These are phyloP conservation scores for Eucalyptus albens DNA, from an alignment of 345 rosid species.

Conservation along the genomic window DNA sequence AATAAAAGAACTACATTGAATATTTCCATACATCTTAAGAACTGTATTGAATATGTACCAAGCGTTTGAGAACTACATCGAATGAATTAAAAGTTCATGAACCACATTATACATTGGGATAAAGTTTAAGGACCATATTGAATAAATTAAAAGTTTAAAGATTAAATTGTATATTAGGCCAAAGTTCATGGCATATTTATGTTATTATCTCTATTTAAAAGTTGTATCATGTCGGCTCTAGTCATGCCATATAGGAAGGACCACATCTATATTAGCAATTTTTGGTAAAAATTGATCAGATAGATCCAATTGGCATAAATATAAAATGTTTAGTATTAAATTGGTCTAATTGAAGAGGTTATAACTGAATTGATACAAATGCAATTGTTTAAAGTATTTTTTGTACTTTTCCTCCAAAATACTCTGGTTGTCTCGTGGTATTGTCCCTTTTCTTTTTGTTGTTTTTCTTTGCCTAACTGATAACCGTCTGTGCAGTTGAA, in stretches of 20 bases:
- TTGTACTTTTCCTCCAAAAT: neutral
- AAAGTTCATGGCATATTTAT: rapidly evolving
- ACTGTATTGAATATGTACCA: too few relatives aligned
- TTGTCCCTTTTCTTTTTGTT: neutral
- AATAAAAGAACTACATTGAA: rapidly evolving
- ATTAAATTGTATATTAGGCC: too few relatives aligned
- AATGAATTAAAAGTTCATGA: too few relatives aligned
- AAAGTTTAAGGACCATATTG: rapidly evolving
- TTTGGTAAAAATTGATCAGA: rapidly evolving
- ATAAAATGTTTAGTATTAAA: too few relatives aligned
- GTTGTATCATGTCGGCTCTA: rapidly evolving
- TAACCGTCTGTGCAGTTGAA: neutral
- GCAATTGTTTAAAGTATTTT: rapidly evolving
- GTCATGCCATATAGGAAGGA: rapidly evolving
- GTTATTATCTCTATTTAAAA: too few relatives aligned
- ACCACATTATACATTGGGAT: rapidly evolving
- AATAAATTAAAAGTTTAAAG: rapidly evolving
- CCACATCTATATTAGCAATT: rapidly evolving
- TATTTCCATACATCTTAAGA: rapidly evolving
- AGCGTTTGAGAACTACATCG: rapidly evolving
- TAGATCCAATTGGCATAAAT: rapidly evolving
- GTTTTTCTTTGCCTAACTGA: neutral
- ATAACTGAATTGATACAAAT: rapidly evolving
- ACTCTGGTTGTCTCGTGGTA: rapidly evolving
- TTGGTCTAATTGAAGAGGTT: rapidly evolving